These are phyloP conservation scores for Lithohypha guttulata DNA, from an alignment of 2,329 filamentous ascomycete species.

Conservation along the genomic window DNA sequence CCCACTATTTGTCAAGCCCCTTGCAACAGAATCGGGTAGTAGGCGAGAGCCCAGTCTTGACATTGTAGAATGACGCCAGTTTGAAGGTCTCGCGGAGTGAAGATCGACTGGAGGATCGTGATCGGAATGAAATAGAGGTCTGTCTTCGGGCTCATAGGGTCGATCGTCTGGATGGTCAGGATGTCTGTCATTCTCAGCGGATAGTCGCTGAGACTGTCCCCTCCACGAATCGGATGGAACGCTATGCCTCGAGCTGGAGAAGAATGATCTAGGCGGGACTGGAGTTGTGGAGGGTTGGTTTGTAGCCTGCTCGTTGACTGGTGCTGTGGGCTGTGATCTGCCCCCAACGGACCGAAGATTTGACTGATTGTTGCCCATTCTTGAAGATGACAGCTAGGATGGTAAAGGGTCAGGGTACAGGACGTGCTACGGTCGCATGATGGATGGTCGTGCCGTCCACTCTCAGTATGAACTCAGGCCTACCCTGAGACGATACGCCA, in stretches of 20 bases:
- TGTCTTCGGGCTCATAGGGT: conserved; percentile 29
- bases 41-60: conserved; percentile 38
- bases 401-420: not conserved
- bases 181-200: not conserved
- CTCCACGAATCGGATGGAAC: conserved; percentile 6
- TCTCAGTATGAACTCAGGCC: no score
- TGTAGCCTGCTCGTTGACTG: not conserved
- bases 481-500: no score
- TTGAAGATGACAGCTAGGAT: not conserved
- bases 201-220: conserved; percentile 4
- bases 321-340: not conserved
- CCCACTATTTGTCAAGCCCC: conserved; percentile 34
- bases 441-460: not conserved
- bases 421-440: not conserved
- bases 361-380: conserved; percentile 9
- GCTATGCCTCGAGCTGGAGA: conserved; percentile 7
- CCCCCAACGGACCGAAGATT: not conserved
- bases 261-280: conserved; percentile 23
- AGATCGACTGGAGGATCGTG: conserved; percentile 23
- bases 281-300: no score
- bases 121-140: conserved; percentile 23
- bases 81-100: conserved; percentile 15
- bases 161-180: not conserved
- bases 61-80: conserved; percentile 35
- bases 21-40: conserved; percentile 36